Conservation (phyloP, 495 filamentous ascomycete species). For the Pseudomonodictys pantanalensis region DNA sequence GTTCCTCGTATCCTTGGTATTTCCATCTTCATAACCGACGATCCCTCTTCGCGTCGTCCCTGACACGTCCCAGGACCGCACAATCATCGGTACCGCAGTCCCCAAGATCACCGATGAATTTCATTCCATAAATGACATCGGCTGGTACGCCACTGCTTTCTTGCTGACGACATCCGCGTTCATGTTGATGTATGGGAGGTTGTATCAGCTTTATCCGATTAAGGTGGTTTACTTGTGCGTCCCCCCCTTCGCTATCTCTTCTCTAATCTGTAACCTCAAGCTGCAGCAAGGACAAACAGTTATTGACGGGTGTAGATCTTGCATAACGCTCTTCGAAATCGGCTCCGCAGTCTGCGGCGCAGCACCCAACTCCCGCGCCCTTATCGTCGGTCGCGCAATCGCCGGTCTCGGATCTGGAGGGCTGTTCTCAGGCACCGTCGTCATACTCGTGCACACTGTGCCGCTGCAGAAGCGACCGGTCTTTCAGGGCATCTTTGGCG, state of each 20-base stretch:
- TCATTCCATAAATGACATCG: neutral
- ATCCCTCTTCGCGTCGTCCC: too few relatives aligned
- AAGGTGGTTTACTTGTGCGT: neutral
- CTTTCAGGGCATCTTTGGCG: constrained; percentile 39
- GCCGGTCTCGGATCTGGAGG: constrained; percentile 26
- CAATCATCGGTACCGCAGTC: neutral
- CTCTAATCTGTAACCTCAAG: neutral
- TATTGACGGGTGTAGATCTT: too few relatives aligned
- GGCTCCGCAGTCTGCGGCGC: constrained; percentile 16
- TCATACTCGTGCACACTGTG: constrained; percentile 44
- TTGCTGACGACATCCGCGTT: constrained; percentile 4
- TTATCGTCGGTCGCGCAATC: constrained; percentile 32
- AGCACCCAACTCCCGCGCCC: constrained; percentile 3
- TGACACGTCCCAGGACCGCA: too few relatives aligned
- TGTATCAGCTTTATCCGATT: constrained; percentile 6
- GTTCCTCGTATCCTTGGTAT: too few relatives aligned
- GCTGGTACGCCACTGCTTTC: neutral
- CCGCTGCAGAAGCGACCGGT: constrained; percentile 39
- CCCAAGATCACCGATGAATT: neutral
- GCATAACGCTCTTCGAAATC: too few relatives aligned
- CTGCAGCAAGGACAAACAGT: neutral
- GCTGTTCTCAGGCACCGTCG: constrained; percentile 33
- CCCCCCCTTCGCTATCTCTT: constrained; percentile 3
- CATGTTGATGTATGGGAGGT: constrained; percentile 2
- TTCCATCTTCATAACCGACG: too few relatives aligned